Base-by-base conservation (phyloP, 805 yeast species). In the Candida sanyiensis region DNA sequence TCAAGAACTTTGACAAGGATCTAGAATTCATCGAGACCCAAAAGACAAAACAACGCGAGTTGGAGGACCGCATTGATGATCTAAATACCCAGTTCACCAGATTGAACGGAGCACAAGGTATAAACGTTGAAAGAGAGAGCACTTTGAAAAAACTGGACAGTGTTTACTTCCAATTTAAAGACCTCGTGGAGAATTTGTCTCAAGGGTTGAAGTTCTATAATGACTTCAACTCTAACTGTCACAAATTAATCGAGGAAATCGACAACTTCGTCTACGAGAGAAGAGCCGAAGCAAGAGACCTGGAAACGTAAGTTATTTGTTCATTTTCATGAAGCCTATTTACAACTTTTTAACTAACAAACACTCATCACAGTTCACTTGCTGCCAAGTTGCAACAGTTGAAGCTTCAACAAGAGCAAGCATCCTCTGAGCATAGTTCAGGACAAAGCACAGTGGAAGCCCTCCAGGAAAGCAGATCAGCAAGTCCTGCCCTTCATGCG, bases 161-260 rank as follows among this genome's bases (percentile, higher is more conserved):
- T 1, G 51, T 38, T 2, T 56, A 48, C 35, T 30, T 34, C 6
- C 40, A 50, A 18, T 54, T 43, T 50, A 57, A 68, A 21, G 85
- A 82, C 49, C 67, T 85, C 3, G 57, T 70, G 13, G 62, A 67
- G 5, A 82, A 84, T 52, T 56, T 86, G 20, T 70, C 70, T 22
- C 83, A 82, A 49, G 96, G 95, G 0, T 50, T 73, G 0, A 69
- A 70, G 38, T 88, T 88, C 54, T 89, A 89, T 61, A 67, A 67
- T 27, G 82, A 79, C 38, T 73, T 85, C 44, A 61, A 70, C 22
- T 57, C 57, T 7, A 72, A 72, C 37, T 68, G 75, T 6, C 61
- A 64, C 21, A 58, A 49, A 3, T 69, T 78, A 16, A 51, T 71
- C 28, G 58, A 59, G 11, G 75, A 72, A 28, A 69, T 80, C 45